Percentiles rank a stretch among this genome's conserved stretches.
Evolutionary conservation across 2,329 filamentous ascomycete genomes (phyloP).

Genomic region (Falciphora oryzae): DNA sequence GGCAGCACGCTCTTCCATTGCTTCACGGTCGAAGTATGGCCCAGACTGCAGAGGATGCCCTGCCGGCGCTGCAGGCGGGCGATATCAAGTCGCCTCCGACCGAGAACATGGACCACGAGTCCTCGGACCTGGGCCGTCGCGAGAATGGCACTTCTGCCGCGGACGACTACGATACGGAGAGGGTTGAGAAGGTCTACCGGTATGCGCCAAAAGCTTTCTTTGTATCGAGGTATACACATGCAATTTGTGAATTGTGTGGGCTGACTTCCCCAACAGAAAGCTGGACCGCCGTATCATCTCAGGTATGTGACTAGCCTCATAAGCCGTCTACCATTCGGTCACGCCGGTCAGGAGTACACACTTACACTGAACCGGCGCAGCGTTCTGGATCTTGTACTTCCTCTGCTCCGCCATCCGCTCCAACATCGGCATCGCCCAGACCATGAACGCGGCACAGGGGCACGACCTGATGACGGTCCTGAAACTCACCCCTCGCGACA

Average conservation of each 20-base stretch:
- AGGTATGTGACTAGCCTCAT: constrained; percentile 27
- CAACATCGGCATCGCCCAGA: constrained; percentile 90
- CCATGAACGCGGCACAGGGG: constrained; percentile 68
- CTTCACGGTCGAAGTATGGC: constrained; percentile 44
- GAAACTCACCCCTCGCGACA: constrained; percentile 64
- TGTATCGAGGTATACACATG: not conserved
- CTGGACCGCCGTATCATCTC: constrained; percentile 56
- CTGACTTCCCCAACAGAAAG: constrained; percentile 30
- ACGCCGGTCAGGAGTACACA: not conserved
- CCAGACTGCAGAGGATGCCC: constrained; percentile 21
- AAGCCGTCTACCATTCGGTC: not conserved
- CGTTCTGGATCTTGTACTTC: constrained; percentile 89
- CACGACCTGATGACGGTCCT: constrained; percentile 74
- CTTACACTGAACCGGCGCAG: constrained; percentile 27
- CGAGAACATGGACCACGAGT: constrained; percentile 14
- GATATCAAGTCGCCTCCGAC: constrained; percentile 24
- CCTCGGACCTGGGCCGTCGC: constrained; percentile 15
- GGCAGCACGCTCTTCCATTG: constrained; percentile 48
- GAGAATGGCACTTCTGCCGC: constrained; percentile 16
- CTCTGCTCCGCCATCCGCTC: constrained; percentile 87
- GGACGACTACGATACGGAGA: constrained; percentile 42
- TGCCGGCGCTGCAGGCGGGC: constrained; percentile 22
- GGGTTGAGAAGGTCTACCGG: constrained; percentile 50
- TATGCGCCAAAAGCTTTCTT: constrained; percentile 13
- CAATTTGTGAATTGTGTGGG: not conserved